phyloP scores from a whole-genome alignment of 2,329 filamentous ascomycete genomes.

The Pseudovirgaria hyperparasitica region DNA sequence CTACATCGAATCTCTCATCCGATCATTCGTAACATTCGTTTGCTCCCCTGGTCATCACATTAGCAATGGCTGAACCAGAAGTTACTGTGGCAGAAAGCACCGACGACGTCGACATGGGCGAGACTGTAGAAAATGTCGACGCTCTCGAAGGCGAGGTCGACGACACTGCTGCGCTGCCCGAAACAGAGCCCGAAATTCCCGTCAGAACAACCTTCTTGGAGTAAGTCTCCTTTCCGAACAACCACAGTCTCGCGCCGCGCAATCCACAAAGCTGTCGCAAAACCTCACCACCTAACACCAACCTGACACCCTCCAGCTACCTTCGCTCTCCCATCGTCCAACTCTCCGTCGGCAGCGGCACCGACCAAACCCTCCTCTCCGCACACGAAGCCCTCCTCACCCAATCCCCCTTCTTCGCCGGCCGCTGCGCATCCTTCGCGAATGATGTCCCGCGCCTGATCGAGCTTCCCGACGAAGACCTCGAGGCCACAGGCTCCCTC shows the following conservation, averaged over 20 bases:
- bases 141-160: conserved; percentile 11
- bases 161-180: conserved; percentile 24
- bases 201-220: conserved; percentile 33
- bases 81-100: too few species aligned
- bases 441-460: conserved; percentile 54
- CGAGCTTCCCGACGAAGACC: conserved; percentile 52
- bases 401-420: conserved; percentile 62
- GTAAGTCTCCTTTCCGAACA: conserved; percentile 16
- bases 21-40: too few species aligned
- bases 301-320: conserved; percentile 19
- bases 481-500: conserved; percentile 65
- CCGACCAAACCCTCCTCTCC: conserved; percentile 50
- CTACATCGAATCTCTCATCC: too few species aligned
- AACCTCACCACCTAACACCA: conserved; percentile 1
- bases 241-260: neutral
- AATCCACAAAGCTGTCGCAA: conserved; percentile 1
- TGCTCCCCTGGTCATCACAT: too few species aligned
- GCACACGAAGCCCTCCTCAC: conserved; percentile 68
- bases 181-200: conserved; percentile 29
- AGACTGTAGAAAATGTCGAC: conserved; percentile 11
- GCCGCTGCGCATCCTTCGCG: conserved; percentile 48
- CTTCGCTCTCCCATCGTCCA: conserved; percentile 36
- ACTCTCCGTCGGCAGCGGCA: conserved; percentile 36
- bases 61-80: too few species aligned
- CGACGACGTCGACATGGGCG: conserved; percentile 39